phyloP scores from a whole-genome alignment of 176 grass and related monocot genomes.

The Musa acuminata region DNA sequence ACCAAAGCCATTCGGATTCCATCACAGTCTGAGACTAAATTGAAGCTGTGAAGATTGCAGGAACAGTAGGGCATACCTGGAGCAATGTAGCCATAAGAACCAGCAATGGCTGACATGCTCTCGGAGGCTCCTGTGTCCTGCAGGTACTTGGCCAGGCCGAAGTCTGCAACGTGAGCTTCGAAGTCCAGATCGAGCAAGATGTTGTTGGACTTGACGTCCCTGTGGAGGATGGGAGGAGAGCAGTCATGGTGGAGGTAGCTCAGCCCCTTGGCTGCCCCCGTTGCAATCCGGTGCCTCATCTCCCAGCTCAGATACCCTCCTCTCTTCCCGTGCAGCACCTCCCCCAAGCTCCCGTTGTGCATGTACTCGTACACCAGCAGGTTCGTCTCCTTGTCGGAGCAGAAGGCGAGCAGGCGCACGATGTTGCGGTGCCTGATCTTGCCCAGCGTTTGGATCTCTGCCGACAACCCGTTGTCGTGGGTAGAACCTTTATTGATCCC shows the following conservation, averaged over 20 bases:
- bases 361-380: conserved; percentile 91
- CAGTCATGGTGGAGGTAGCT: conserved; percentile 97
- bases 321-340: conserved; percentile 89
- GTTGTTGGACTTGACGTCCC: conserved; percentile 99
- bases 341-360: conserved; percentile 83
- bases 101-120: conserved; percentile 96
- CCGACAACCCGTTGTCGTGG: conserved; percentile 67
- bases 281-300: conserved; percentile 68
- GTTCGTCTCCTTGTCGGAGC: conserved; percentile 59
- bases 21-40: neutral
- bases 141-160: conserved; percentile 87
- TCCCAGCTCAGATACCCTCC: conserved; percentile 69
- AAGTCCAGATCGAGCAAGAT: conserved; percentile 73
- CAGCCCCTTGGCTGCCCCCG: conserved; percentile 81
- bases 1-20: neutral
- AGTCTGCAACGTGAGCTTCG: conserved; percentile 86
- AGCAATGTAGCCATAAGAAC: conserved; percentile 95
- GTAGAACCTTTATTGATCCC: conserved; percentile 43
- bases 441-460: conserved; percentile 86
- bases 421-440: conserved; percentile 85
- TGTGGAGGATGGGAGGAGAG: conserved; percentile 68
- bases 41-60: neutral
- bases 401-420: conserved; percentile 70
- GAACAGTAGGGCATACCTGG: conserved; percentile 42
- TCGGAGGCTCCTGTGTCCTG: conserved; percentile 51